Evolutionary conservation across 805 yeast genomes (phyloP), one percentile per base, ranked within the genome.

Genomic region (Metschnikowia continentalis): DNA sequence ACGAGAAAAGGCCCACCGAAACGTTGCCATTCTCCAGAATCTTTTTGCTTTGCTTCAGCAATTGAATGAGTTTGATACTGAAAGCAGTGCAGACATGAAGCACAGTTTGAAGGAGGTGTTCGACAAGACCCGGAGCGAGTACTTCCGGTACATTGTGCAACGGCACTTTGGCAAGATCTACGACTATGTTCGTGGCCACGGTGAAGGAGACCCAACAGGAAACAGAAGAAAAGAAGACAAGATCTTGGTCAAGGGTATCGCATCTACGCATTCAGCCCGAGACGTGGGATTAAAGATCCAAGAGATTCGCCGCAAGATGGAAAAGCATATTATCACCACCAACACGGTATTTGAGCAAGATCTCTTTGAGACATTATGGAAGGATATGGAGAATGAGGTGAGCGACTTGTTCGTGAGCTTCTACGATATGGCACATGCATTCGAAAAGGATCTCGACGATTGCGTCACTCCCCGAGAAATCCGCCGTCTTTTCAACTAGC

Each of bases 111-210:
- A 64, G 1, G 32, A 56, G 3, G 64, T 66, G 4, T 72, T 71
- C 56, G 57, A 54, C 38, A 60, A 59, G 44, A 62, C 64, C 8
- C 65, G 69, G 56, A 59, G 56, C 3, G 59, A 59, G 22, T 73
- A 74, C 53, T 71, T 71, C 61, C 65, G 64, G 46, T 64, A 62
- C 55, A 56, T 68, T 14, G 54, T 71, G 22, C 60, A 61, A 49
- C 74, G 83, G 42, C 74, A 82, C 22, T 74, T 90, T 60, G 92
- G 94, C 0, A 86, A 85, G 60, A 60, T 90, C 46, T 70, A 81
- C 14, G 82, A 80, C 26, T 85, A 88, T 63, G 79, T 90, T 2
- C 88, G 84, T 35, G 80, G 83, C 39, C 86, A 84, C 51, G 75
- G 78, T 2, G 63, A 83, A 11, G 64, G 72, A 3, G 74, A 67